Percentiles rank a stretch among this genome's conserved stretches.
phyloP scores from a whole-genome alignment of 176 grass and related monocot genomes.

The Phoenix dactylifera region DNA sequence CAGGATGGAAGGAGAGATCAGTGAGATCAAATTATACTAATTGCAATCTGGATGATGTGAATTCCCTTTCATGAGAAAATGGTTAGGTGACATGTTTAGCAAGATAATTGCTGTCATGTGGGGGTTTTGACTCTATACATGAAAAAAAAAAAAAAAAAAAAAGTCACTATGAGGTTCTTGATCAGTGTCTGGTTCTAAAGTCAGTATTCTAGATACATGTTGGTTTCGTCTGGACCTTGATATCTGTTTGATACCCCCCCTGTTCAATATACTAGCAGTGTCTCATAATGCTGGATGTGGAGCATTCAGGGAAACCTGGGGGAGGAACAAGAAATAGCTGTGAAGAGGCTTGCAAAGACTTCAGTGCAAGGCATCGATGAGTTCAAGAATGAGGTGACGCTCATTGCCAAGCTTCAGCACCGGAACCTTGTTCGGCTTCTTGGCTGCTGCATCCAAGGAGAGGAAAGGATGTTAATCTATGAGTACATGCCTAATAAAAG shows the following conservation, averaged over 20 bases:
- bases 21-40: background rate
- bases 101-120: too few species aligned
- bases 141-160: too few species aligned
- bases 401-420: conserved; percentile 62
- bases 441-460: conserved; percentile 48
- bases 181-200: too few species aligned
- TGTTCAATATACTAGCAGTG: background rate
- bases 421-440: conserved; percentile 60
- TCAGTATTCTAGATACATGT: too few species aligned
- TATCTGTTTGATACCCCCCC: too few species aligned
- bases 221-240: too few species aligned
- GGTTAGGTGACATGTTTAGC: too few species aligned
- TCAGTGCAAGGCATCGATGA: conserved; percentile 49
- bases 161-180: too few species aligned
- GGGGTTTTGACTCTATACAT: too few species aligned
- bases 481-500: conserved; percentile 71
- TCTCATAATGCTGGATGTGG: conserved; percentile 11
- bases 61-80: too few species aligned
- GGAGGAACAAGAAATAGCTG: conserved; percentile 67
- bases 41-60: background rate
- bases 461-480: conserved; percentile 71
- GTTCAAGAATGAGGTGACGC: conserved; percentile 67
- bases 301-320: conserved; percentile 43
- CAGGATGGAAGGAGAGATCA: too few species aligned
- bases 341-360: conserved; percentile 60